Evolutionary conservation across 176 grass and related monocot species (phyloP), one percentile per base, ranked within the genome.

Genomic region (Bonia amplexicaulis): DNA sequence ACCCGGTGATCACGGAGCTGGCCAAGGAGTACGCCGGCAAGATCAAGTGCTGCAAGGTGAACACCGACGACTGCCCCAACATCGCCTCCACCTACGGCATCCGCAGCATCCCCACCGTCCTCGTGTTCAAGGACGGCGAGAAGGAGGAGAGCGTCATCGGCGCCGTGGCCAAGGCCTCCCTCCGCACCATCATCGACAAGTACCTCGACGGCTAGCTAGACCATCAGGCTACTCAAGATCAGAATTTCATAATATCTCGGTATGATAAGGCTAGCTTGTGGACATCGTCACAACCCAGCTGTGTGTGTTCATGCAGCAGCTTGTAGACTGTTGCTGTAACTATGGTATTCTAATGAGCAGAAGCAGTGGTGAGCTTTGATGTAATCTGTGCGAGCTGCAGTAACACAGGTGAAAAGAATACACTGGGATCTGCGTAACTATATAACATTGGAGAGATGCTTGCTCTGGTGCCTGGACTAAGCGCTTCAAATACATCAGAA

Each of bases 91-190:
- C 72, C 77, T 92, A 80, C 59, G 95, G 95, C 66, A 95, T 98
- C 75, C 81, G 93, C 51, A 98, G 95, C 95, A 93, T 98, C 67
- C 95, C 95, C 25, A 95, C 93, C 33, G 93, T 98, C 20, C 91
- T 98, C 61, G 69, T 98, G 71, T 98, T 98, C 93, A 95, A 92
- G 75, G 77, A 52, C 31, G 93, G 93, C 33, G 89, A 95, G 76
- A 95, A 98, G 87, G 92, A 95, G 80, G 95, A 93, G 85, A 93
- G 89, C 68, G 29, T 98, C 68, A 92, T 98, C 48, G 93, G 95
- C 9, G 95, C 95, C 8, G 95, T 98, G 11, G 89, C 95, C 1
- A 95, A 95, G 89, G 65, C 75, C 83, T 87, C 87, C 42, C 82
- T 98, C 85, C 59, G 31, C 48, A 73, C 71, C 3, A 76, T 91